Conservation (phyloP, 352 stramenopile species). For the Phytophthora pistaciae region DNA sequence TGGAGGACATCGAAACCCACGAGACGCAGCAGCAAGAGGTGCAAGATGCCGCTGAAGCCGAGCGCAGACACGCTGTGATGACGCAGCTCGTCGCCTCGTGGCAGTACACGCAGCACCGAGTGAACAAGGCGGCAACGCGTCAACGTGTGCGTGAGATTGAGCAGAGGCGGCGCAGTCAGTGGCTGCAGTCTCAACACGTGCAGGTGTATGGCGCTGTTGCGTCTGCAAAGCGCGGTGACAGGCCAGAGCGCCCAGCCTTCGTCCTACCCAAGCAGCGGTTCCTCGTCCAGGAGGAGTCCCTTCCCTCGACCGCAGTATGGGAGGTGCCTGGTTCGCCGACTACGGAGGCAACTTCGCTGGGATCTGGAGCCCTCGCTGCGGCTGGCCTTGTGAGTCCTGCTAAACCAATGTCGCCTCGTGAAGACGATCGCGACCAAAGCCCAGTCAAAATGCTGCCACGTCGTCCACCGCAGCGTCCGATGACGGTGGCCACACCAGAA, state of each 20-base stretch:
- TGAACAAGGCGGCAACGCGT: conserved; percentile 5
- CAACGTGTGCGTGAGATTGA: conserved; percentile 23
- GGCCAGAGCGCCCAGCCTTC: conserved; percentile 18
- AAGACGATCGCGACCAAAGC: neutral
- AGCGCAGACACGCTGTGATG: conserved; percentile 15
- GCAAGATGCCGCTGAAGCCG: neutral
- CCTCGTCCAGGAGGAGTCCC: conserved; percentile 28
- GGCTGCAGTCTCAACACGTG: conserved; percentile 52
- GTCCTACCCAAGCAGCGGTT: conserved; percentile 34
- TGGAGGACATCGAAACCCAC: conserved; percentile 42
- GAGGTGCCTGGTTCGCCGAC: conserved; percentile 7
- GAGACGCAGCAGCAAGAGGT: conserved; percentile 8
- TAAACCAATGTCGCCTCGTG: neutral
- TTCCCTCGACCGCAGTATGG: conserved; percentile 35
- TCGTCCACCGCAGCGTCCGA: conserved; percentile 18
- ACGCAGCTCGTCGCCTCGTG: conserved; percentile 42
- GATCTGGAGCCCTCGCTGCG: conserved; percentile 23
- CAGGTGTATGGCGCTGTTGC: conserved; percentile 17
- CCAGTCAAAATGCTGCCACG: conserved; percentile 2
- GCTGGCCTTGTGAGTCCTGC: conserved; percentile 16
- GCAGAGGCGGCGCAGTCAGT: conserved; percentile 36
- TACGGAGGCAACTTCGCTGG: conserved; percentile 7
- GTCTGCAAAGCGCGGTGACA: conserved; percentile 18
- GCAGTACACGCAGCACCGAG: conserved; percentile 31
- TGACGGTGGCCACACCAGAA: conserved; percentile 13